These are phyloP conservation scores for Bromus sterilis DNA, from an alignment of 176 grass and related monocot species.

Conservation along the genomic window DNA sequence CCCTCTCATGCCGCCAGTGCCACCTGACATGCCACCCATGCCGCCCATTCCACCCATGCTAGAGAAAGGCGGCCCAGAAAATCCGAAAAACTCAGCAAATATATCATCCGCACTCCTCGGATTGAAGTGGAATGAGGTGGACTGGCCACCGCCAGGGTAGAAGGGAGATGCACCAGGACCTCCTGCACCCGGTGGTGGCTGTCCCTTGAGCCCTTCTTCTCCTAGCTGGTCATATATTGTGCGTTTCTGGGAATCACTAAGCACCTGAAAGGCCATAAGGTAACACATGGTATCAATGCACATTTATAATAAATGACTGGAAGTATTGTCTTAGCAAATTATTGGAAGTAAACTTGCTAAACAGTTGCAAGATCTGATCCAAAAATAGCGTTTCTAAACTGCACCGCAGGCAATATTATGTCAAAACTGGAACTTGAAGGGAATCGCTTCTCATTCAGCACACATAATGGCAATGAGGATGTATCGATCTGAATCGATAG, in stretches of 20 bases:
- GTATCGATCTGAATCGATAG: not conserved
- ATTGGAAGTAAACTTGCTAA: not conserved
- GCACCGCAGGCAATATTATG: not conserved
- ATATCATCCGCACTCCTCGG: slow-evolving; percentile 72
- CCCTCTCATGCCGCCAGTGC: slow-evolving; percentile 27
- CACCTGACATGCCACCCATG: slow-evolving; percentile 21
- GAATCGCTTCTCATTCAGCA: not conserved
- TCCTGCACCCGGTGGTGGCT: slow-evolving; percentile 49
- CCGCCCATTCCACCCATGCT: slow-evolving; percentile 39
- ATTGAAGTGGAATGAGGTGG: slow-evolving; percentile 59
- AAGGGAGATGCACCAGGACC: slow-evolving; percentile 35
- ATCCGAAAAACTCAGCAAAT: slow-evolving; percentile 80
- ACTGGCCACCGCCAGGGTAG: slow-evolving; percentile 34
- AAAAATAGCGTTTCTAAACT: not conserved
- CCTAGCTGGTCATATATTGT: slow-evolving; percentile 82
- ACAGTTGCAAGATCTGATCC: not conserved
- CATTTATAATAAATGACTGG: not conserved
- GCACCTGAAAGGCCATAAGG: slow-evolving; percentile 44
- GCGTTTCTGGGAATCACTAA: slow-evolving; percentile 90
- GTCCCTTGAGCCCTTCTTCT: slow-evolving; percentile 80
- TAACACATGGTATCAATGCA: slow-evolving; percentile 5
- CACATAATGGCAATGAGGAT: not conserved
- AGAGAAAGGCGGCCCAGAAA: slow-evolving; percentile 26
- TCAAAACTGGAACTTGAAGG: not conserved
- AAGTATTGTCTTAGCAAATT: not conserved